Conservation (phyloP, 495 filamentous ascomycete genomes). For the Podospora fimiseda region DNA sequence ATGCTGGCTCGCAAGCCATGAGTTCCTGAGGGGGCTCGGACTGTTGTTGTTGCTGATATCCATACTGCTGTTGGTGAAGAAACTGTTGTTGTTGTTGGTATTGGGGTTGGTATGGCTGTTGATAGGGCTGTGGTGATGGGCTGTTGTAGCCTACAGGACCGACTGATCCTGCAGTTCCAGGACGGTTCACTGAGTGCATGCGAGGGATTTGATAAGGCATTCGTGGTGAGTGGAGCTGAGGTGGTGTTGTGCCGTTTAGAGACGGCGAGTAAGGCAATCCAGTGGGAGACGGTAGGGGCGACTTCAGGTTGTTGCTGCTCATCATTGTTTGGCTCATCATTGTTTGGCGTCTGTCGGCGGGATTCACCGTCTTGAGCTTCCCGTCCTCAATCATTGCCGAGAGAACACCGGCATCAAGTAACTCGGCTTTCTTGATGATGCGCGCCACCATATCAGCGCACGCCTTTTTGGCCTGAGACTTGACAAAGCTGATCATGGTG, state of each 20-base stretch:
- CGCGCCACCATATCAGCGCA: slow-evolving; percentile 58
- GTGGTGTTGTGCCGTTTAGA: slow-evolving; percentile 18
- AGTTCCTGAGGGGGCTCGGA: slow-evolving; percentile 20
- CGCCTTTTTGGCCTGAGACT: slow-evolving; percentile 59
- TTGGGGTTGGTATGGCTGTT: not conserved
- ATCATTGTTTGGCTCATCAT: slow-evolving; percentile 20
- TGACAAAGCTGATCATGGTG: slow-evolving; percentile 60
- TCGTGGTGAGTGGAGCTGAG: slow-evolving; percentile 29
- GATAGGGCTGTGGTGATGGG: not conserved
- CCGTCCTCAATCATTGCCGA: slow-evolving; percentile 46
- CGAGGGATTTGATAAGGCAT: slow-evolving; percentile 39
- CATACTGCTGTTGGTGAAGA: not conserved
- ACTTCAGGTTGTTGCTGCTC: not conserved
- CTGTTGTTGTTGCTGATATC: slow-evolving; percentile 1
- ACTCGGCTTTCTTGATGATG: slow-evolving; percentile 60
- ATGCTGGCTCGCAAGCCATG: slow-evolving; percentile 7
- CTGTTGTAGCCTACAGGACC: not conserved
- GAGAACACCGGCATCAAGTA: slow-evolving; percentile 43
- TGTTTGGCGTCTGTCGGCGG: slow-evolving; percentile 32
- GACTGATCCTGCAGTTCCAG: slow-evolving; percentile 18
- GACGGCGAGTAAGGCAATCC: slow-evolving; percentile 20
- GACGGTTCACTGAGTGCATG: slow-evolving; percentile 23
- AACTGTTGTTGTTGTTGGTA: no score
- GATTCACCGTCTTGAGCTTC: slow-evolving; percentile 45
- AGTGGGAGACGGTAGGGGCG: slow-evolving; percentile 30